Evolutionary conservation across 2,329 filamentous ascomycete genomes (phyloP).

Genomic region (Colletotrichum chrysophilum): DNA sequence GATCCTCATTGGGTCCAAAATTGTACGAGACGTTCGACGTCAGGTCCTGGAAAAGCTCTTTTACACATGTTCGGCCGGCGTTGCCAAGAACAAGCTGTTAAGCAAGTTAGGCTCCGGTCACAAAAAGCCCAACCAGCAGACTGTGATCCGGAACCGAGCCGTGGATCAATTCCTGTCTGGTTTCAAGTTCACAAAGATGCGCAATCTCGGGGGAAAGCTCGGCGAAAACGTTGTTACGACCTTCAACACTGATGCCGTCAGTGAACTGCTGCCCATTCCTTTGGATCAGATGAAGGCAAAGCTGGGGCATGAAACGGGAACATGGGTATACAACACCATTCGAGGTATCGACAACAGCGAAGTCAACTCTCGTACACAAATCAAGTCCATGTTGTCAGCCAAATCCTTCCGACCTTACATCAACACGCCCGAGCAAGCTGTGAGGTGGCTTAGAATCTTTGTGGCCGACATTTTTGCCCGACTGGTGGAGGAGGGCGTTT

Average conservation of each 20-base stretch:
- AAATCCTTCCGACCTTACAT: constrained; percentile 93
- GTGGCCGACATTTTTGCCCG: constrained; percentile 88
- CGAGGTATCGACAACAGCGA: constrained; percentile 87
- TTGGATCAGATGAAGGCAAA: constrained; percentile 78
- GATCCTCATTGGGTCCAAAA: constrained; percentile 86
- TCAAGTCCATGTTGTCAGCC: constrained; percentile 96
- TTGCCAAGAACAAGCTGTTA: constrained; percentile 92
- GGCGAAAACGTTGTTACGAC: constrained; percentile 83
- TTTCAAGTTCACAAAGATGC: constrained; percentile 94
- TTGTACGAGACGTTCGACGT: constrained; percentile 77
- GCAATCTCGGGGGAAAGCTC: constrained; percentile 93
- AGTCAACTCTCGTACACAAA: constrained; percentile 88
- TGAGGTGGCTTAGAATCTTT: constrained; percentile 90
- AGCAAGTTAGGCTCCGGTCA: constrained; percentile 91
- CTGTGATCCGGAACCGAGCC: constrained; percentile 87
- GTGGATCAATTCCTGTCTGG: constrained; percentile 77
- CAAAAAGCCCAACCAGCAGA: constrained; percentile 95
- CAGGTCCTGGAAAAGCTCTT: constrained; percentile 72
- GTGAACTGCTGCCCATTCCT: constrained; percentile 74
- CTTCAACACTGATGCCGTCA: constrained; percentile 82
- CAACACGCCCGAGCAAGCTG: constrained; percentile 76
- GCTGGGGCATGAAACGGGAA: constrained; percentile 82
- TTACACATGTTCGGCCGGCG: constrained; percentile 91
- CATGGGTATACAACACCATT: constrained; percentile 85
- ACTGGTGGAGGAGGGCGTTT: constrained; percentile 86